Percentiles rank a stretch among this genome's conserved stretches.
These are phyloP conservation scores for Pleurotus tuber-regium DNA, from an alignment of 768 basidiomycete species.

Conservation along the genomic window DNA sequence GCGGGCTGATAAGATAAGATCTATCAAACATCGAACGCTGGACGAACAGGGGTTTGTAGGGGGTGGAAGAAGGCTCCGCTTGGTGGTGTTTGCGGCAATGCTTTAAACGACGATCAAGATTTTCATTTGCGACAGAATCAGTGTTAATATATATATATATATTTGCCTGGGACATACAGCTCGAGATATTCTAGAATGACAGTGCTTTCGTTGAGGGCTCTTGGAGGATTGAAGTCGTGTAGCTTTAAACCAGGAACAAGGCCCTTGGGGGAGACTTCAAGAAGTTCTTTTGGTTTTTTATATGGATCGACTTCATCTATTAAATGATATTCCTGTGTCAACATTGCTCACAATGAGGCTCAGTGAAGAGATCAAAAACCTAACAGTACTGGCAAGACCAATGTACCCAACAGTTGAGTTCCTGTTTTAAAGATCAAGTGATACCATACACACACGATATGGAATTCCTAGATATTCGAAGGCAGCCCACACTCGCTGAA, in stretches of 20 bases:
- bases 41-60: constrained; percentile 55
- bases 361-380: too few species aligned
- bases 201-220: constrained; percentile 74
- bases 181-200: constrained; percentile 79
- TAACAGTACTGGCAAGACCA: too few species aligned
- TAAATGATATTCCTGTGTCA: too few species aligned
- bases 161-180: constrained; percentile 45
- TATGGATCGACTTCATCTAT: constrained; percentile 82
- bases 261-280: constrained; percentile 82
- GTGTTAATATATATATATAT: neutral
- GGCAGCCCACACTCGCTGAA: constrained; percentile 77
- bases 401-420: too few species aligned
- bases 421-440: too few species aligned
- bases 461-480: constrained; percentile 69
- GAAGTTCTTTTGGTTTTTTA: constrained; percentile 73
- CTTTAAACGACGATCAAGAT: constrained; percentile 29
- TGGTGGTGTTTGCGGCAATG: constrained; percentile 45
- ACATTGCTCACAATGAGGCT: too few species aligned
- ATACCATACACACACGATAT: constrained; percentile 61
- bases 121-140: too few species aligned
- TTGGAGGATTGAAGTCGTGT: constrained; percentile 47
- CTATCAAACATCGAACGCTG: neutral
- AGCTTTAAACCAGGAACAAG: constrained; percentile 72
- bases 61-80: constrained; percentile 56
- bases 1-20: neutral